These are phyloP conservation scores for Microcyclospora pomicola DNA, from an alignment of 2,329 filamentous ascomycete genomes.

Conservation along the genomic window DNA sequence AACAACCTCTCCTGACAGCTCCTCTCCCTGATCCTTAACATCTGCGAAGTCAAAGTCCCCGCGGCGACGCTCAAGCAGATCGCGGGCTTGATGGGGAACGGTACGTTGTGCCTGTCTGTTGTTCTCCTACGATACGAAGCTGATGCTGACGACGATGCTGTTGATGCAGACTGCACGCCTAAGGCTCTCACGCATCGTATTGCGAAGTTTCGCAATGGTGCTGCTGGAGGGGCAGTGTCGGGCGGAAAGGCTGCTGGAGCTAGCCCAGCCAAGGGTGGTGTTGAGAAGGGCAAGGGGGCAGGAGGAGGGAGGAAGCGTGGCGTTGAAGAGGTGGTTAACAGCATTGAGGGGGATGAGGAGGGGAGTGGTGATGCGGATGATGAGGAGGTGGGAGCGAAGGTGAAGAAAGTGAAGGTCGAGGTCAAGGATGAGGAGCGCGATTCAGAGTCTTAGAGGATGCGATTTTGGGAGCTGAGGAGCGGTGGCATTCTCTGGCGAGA, in stretches of 20 bases:
- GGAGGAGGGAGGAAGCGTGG: conserved; percentile 3
- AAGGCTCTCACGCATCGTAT: conserved; percentile 22
- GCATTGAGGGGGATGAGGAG: conserved; percentile 3
- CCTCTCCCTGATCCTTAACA: conserved; percentile 15
- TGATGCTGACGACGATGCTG: neutral
- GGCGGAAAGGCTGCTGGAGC: conserved; percentile 1
- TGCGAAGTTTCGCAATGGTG: conserved; percentile 10
- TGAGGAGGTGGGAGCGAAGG: conserved; percentile 3
- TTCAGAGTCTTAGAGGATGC: too few relatives aligned
- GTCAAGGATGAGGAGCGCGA: conserved; percentile 7
- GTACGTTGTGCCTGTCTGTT: neutral
- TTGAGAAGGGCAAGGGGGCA: neutral
- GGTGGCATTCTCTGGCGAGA: too few relatives aligned
- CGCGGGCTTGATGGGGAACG: conserved; percentile 16
- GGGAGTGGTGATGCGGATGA: conserved; percentile 5
- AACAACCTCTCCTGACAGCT: conserved; percentile 11
- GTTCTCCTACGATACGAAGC: neutral
- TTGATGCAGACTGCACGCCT: conserved; percentile 16
- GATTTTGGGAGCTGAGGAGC: too few relatives aligned
- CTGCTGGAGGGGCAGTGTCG: neutral
- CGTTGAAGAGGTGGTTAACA: conserved; percentile 1
- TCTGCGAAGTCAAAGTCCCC: conserved; percentile 18
- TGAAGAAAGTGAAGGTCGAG: conserved; percentile 9
- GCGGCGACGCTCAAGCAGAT: conserved; percentile 10
- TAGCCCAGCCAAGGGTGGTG: neutral